Conservation (phyloP, 352 stramenopile genomes). For the Phytophthora hybrid region DNA sequence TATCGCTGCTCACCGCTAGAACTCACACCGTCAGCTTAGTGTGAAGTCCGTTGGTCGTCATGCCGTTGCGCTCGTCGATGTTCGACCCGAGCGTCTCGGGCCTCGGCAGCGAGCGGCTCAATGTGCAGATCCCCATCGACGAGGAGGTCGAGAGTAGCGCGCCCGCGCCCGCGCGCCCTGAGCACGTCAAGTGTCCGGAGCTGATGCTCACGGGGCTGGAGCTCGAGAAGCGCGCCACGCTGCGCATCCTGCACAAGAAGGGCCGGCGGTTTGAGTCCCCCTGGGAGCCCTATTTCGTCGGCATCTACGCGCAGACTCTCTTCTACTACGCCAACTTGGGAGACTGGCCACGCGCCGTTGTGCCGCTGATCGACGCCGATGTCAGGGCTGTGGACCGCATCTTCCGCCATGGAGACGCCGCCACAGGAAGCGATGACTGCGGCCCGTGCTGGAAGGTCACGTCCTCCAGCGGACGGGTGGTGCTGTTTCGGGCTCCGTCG, state of each 20-base stretch:
- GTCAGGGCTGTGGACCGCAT: conserved; percentile 71
- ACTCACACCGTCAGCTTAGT: background rate
- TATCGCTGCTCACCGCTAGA: background rate
- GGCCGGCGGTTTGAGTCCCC: conserved; percentile 73
- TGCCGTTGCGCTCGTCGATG: conserved; percentile 30
- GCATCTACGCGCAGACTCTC: conserved; percentile 65
- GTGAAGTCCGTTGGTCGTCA: background rate
- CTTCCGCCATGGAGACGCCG: conserved; percentile 41
- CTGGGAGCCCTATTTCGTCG: conserved; percentile 68
- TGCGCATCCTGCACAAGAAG: conserved; percentile 69
- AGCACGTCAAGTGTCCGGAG: conserved; percentile 55
- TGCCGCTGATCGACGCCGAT: conserved; percentile 58
- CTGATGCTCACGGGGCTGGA: conserved; percentile 54
- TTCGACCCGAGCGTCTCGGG: conserved; percentile 30
- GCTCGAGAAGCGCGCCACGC: conserved; percentile 50
- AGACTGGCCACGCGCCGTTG: conserved; percentile 56
- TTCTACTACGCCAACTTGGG: conserved; percentile 74
- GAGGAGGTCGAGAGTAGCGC: conserved; percentile 12
- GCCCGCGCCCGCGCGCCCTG: conserved; percentile 6
- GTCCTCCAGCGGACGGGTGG: conserved; percentile 56
- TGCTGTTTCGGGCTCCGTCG: conserved; percentile 73
- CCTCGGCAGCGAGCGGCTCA: conserved; percentile 20
- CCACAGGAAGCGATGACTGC: conserved; percentile 52
- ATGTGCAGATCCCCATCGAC: conserved; percentile 26
- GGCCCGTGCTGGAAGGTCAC: conserved; percentile 82